These are phyloP conservation scores for Xerocomellus amylosporus DNA, from an alignment of 768 basidiomycete species.

Conservation along the genomic window DNA sequence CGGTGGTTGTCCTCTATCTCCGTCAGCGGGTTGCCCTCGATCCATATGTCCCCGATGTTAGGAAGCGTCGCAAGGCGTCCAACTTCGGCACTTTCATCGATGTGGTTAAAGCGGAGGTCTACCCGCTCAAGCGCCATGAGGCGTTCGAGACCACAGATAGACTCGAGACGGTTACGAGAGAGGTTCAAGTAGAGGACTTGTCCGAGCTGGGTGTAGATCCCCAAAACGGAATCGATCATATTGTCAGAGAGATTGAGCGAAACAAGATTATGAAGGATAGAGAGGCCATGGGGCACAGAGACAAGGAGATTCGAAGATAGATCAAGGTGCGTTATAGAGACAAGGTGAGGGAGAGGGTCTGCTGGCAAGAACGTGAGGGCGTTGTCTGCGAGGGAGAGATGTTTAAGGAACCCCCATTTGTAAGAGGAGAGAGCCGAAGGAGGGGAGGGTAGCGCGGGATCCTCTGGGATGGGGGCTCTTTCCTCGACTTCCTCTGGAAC, in stretches of 20 bases:
- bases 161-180: slow-evolving; percentile 83
- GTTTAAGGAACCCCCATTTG: slow-evolving; percentile 75
- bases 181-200: slow-evolving; percentile 78
- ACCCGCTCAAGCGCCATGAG: slow-evolving; percentile 78
- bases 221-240: slow-evolving; percentile 94
- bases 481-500: slow-evolving; percentile 52
- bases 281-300: slow-evolving; percentile 77
- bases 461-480: slow-evolving; percentile 7
- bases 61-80: slow-evolving; percentile 79
- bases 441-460: slow-evolving; percentile 26
- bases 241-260: slow-evolving; percentile 97
- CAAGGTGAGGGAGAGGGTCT: slow-evolving; percentile 61
- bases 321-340: slow-evolving; percentile 78
- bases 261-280: slow-evolving; percentile 70
- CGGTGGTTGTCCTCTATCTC: slow-evolving; percentile 71
- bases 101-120: slow-evolving; percentile 75
- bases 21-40: slow-evolving; percentile 80
- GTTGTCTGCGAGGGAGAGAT: slow-evolving; percentile 78
- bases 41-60: slow-evolving; percentile 75
- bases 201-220: slow-evolving; percentile 79
- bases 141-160: slow-evolving; percentile 94
- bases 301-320: slow-evolving; percentile 89
- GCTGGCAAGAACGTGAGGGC: slow-evolving; percentile 77
- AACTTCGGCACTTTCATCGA: slow-evolving; percentile 83
- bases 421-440: slow-evolving; percentile 47